Percentiles rank a stretch among this genome's conserved stretches.
Conservation (phyloP, 1,284 basidiomycete genomes). For the Ceratorhiza oryzae-sativae region DNA sequence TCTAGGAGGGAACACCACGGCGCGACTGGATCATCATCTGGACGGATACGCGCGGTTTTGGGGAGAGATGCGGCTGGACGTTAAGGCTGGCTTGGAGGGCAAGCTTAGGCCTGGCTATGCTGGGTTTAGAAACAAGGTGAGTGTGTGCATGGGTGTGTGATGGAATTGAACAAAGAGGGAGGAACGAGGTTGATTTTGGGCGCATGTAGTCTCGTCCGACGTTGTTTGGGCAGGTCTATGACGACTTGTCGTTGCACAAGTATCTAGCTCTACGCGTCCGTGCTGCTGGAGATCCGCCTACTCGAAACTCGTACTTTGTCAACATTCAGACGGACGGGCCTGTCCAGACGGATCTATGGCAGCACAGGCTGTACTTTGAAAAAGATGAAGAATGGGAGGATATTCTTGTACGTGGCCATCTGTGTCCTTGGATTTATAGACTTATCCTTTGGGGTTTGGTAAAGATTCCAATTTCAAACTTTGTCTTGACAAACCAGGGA, state of each 20-base stretch:
- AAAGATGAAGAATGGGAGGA: conserved; percentile 81
- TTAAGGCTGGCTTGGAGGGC: conserved; percentile 66
- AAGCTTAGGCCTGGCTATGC: conserved; percentile 79
- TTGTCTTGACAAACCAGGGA: conserved; percentile 84
- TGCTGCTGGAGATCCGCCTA: conserved; percentile 70
- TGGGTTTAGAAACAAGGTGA: conserved; percentile 81
- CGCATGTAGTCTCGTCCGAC: conserved; percentile 55
- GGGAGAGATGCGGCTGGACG: conserved; percentile 73
- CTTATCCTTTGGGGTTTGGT: too few relatives aligned
- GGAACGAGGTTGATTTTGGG: neutral
- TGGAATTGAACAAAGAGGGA: too few relatives aligned
- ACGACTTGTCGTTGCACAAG: conserved; percentile 80
- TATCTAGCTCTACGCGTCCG: conserved; percentile 82
- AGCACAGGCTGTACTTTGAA: conserved; percentile 83
- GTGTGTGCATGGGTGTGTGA: too few relatives aligned
- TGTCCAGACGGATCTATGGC: conserved; percentile 83
- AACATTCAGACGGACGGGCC: conserved; percentile 86
- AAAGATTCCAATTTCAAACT: conserved; percentile 81
- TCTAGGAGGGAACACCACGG: conserved; percentile 84
- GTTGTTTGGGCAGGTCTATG: conserved; percentile 80
- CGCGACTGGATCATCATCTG: conserved; percentile 68
- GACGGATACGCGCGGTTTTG: conserved; percentile 70
- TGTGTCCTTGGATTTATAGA: neutral
- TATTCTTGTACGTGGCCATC: conserved; percentile 64
- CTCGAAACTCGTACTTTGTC: conserved; percentile 81